Base-by-base conservation (phyloP, 352 stramenopile species). In the Pythium phragmiticola region DNA sequence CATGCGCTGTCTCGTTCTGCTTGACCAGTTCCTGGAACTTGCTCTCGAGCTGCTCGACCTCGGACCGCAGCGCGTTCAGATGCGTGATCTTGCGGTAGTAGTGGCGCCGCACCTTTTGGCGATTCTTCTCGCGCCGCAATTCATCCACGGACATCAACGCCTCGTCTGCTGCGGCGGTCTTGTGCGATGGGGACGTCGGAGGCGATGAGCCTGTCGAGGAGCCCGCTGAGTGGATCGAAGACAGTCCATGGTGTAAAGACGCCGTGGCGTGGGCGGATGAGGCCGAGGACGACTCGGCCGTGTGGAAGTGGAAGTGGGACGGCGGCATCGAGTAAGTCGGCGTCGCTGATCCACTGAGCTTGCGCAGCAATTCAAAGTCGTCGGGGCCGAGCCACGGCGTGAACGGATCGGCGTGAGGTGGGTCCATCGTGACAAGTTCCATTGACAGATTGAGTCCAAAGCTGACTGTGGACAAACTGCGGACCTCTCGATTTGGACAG, bases 51-150 rank as follows among this genome's bases (percentile, higher is more conserved):
- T 65, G 52, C 28, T 60, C 28, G 26, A 66, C 60, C 39, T 68
- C 60, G 46, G 28, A 41, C 7, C 66, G 66, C 6, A 73, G 66
- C 37, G 66, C 16, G 33, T 61, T 53, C 41, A 73, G 57, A n/a
- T 56, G 54, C 16, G 48, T 57, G 41, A 74, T 54, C 50, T 72
- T 70, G 53, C 66, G 66, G 60, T 77, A 70, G 70, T 77, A 77
- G 66, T 74, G 66, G 19, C 66, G 66, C 3, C 70, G 66, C 45
- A 77, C 70, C 52, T 77, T 77, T 21, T 68, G 62, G 13, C 70
- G 66, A 50, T 77, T 77, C 45, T 74, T 73, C 23, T 72, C 66
- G 4, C 57, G 56, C 11, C 70, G 66, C 8, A 57, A 3, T 19
- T 74, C 70, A 12, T 74, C 66, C 0, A 53, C 45, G 34, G 53